These are phyloP conservation scores for Botrytis cinerea DNA, from an alignment of 2,329 filamentous ascomycete genomes.

Conservation along the genomic window DNA sequence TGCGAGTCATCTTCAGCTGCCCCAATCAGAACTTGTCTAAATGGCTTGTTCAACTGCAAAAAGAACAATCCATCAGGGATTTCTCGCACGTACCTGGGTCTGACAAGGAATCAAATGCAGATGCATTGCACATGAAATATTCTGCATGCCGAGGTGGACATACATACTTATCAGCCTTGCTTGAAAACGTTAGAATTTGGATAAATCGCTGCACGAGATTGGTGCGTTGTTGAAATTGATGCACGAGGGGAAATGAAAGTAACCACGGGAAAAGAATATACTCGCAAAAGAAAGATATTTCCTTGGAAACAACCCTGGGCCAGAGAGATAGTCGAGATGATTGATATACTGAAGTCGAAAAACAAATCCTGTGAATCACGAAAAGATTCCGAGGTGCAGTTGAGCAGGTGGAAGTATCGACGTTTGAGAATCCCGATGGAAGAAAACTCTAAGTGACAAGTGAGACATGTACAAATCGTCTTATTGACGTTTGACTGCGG, in stretches of 20 bases:
- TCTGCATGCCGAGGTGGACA: conserved; percentile 2
- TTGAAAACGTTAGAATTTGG: background rate
- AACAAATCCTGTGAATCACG: background rate
- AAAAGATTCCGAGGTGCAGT: background rate
- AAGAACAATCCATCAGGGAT: background rate
- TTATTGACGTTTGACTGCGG: background rate
- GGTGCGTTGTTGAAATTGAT: background rate
- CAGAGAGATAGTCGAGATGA: background rate
- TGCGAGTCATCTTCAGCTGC: background rate
- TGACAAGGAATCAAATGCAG: background rate
- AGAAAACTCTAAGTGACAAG: background rate
- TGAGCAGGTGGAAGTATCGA: background rate
- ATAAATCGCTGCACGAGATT: conserved; percentile 1
- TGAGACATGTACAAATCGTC: background rate
- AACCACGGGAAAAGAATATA: background rate
- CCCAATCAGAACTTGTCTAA: background rate
- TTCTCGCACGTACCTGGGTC: background rate
- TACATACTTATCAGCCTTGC: background rate
- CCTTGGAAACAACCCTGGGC: background rate
- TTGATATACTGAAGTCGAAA: background rate
- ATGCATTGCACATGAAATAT: conserved; percentile 6
- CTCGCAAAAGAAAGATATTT: background rate
- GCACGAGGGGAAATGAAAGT: background rate
- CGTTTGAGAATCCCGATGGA: background rate
- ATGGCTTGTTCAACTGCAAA: background rate